Base-by-base conservation (phyloP, 345 rosid species). In the Lumnitzera littorea region DNA sequence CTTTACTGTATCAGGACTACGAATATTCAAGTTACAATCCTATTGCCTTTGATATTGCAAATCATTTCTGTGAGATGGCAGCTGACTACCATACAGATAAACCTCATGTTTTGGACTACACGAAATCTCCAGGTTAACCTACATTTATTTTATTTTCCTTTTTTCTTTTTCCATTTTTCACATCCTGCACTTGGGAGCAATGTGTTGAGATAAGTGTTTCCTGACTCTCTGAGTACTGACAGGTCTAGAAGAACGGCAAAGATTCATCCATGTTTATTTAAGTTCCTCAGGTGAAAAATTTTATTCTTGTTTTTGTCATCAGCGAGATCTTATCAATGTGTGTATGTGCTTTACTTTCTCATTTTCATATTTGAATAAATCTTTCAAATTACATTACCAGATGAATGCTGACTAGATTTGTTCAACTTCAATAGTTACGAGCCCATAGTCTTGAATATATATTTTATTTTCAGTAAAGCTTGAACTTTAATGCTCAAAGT, bases 21-120 rank as follows among this genome's bases (percentile, higher is more conserved):
- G 97, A 94, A 75, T 94, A 90, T 64, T 78, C 97, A 55, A 80
- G 91, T 64, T 90, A 86, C 77, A 94, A 94, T 68, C 89, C 91
- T 61, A 72, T 84, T 59, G 87, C 99, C 58, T 94, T 73, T 72
- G 97, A 94, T 60, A 78, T 94, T 50, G 99, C 97, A 67, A 94
- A 94, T 68, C 99, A 94, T 76, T 94, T 87, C 67, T 87, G 97
- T 41, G 97, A 94, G 77, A 94, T 94, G 99, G 85, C 88, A 62
- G 96, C 94, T 0, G 81, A 94, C 68, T 94, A 89, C 76, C 99
- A 89, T 72, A 77, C 90, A 2, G 99, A 88, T 51, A 78, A 77
- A 23, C 97, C 99, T 62, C 96, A 94, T 72, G 66, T 86, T 63
- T 61, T 90, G 84, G 91, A 94, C 69, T 88, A 80, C 48, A 72